phyloP scores from a whole-genome alignment of 345 rosid species.

The Aurinia saxatilis region DNA sequence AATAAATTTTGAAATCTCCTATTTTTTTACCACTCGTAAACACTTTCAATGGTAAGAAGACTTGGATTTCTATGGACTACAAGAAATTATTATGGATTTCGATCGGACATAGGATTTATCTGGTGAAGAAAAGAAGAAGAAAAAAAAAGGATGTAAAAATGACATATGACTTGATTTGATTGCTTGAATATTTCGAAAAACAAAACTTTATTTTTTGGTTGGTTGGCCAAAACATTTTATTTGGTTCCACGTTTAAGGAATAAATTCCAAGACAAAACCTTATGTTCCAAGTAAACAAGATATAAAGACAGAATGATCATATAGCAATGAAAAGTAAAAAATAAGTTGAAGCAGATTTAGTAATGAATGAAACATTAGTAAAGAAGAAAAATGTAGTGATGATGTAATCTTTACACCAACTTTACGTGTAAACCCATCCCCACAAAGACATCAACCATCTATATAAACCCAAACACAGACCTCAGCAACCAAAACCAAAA shows the following conservation, averaged over 20 bases:
- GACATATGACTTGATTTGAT: background rate
- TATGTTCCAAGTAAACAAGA: background rate
- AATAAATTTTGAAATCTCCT: too few species aligned
- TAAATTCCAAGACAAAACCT: background rate
- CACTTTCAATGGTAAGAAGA: too few species aligned
- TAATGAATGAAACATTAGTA: background rate
- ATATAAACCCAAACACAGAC: constrained; percentile 23
- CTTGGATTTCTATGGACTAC: too few species aligned
- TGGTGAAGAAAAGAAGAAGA: too few species aligned
- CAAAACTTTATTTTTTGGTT: background rate
- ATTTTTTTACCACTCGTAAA: too few species aligned
- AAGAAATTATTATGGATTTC: too few species aligned
- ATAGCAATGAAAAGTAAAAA: background rate
- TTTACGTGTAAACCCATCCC: constrained; percentile 17
- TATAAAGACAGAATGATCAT: background rate
- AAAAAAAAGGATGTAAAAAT: background rate
- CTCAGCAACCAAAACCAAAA: constrained; percentile 19
- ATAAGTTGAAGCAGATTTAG: background rate
- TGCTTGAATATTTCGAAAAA: background rate
- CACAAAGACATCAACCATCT: constrained; percentile 12
- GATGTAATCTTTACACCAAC: constrained; percentile 26
- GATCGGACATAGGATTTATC: too few species aligned
- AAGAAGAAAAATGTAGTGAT: background rate
- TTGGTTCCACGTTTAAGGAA: background rate
- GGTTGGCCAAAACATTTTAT: constrained; percentile 3